phyloP scores from a whole-genome alignment of 345 rosid genomes.

The Salix purpurea region DNA sequence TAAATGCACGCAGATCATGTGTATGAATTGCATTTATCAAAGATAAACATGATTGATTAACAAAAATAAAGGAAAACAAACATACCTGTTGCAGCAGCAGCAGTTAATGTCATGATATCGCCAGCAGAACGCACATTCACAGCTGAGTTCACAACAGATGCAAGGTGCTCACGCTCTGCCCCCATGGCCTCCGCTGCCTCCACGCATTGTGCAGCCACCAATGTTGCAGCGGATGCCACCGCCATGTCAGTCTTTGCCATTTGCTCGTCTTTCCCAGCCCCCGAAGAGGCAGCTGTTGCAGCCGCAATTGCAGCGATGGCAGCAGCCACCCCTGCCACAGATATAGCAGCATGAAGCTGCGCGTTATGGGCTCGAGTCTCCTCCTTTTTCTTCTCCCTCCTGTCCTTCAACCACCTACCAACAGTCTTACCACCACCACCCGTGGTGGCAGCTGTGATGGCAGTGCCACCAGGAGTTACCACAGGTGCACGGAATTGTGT shows the following conservation, averaged over 20 bases:
- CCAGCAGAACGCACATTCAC: constrained; percentile 78
- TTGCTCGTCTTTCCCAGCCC: constrained; percentile 66
- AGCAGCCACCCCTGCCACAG: constrained; percentile 79
- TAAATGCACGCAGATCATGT: neutral
- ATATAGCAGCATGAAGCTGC: constrained; percentile 71
- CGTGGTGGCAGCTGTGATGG: constrained; percentile 23
- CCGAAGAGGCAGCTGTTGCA: constrained; percentile 62
- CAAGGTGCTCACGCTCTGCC: constrained; percentile 76
- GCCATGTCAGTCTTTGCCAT: constrained; percentile 77
- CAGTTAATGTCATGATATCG: constrained; percentile 83
- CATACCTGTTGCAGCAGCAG: constrained; percentile 85
- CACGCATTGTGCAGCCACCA: constrained; percentile 85
- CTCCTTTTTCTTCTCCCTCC: constrained; percentile 86
- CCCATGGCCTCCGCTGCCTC: constrained; percentile 91
- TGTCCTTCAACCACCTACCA: constrained; percentile 77
- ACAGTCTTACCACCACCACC: constrained; percentile 65
- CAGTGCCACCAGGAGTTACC: constrained; percentile 11
- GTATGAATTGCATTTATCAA: neutral
- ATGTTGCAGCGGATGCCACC: constrained; percentile 79
- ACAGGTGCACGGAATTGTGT: constrained; percentile 37
- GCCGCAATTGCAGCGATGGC: constrained; percentile 88
- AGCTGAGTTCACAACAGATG: constrained; percentile 75
- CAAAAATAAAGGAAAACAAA: neutral
- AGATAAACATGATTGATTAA: neutral
- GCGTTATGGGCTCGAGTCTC: constrained; percentile 78